These are phyloP conservation scores for Trichomonas vaginalis DNA, from an alignment of 208 protist species.

Conservation along the genomic window DNA sequence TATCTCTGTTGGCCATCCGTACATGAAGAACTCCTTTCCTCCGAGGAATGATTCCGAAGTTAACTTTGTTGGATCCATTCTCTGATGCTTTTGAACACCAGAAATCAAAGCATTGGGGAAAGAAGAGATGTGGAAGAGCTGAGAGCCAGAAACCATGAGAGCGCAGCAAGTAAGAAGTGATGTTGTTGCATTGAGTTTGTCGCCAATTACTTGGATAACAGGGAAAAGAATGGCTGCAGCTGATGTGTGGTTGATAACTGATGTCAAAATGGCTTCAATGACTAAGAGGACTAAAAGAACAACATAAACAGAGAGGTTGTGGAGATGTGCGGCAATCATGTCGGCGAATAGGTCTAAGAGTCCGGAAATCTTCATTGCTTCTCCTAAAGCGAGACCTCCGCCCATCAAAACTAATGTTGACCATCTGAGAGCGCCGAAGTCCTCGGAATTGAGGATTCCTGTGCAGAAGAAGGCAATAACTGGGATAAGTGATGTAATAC, in stretches of 20 bases:
- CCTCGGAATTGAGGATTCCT: not conserved
- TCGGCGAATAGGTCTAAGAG: not conserved
- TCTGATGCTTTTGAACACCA: not conserved
- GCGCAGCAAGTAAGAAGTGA: not conserved
- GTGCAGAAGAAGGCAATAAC: not conserved
- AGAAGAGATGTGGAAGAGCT: not conserved
- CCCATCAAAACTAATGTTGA: conserved; percentile 7
- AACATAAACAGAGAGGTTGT: not conserved
- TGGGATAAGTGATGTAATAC: conserved; percentile 8
- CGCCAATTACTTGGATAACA: not conserved
- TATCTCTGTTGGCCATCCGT: not conserved
- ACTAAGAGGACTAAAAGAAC: not conserved
- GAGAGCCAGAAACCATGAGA: not conserved
- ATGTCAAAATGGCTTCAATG: not conserved
- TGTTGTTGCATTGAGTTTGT: not conserved
- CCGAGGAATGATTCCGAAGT: not conserved
- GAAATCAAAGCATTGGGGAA: not conserved
- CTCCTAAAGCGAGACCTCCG: not conserved
- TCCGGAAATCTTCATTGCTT: not conserved
- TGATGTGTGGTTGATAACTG: not conserved
- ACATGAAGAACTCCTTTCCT: not conserved
- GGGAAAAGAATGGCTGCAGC: not conserved
- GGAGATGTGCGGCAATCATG: not conserved
- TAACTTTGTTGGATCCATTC: conserved; percentile 6
- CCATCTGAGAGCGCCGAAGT: not conserved